Conservation (phyloP, 73 alveolate genomes). For the Breviolum minutum region DNA sequence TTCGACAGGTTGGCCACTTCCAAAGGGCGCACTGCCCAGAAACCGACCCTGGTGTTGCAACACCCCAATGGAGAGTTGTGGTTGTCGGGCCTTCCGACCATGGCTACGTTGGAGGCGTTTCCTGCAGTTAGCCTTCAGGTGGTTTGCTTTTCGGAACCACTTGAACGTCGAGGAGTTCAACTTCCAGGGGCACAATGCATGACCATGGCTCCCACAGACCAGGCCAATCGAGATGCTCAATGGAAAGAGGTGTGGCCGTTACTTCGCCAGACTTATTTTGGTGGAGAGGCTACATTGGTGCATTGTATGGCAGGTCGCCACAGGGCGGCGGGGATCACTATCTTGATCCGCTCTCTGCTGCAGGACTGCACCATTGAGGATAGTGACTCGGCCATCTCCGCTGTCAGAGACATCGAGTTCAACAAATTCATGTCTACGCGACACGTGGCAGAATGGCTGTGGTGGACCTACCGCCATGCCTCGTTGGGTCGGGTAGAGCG, state of each 20-base stretch:
- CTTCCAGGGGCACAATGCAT: too few relatives aligned
- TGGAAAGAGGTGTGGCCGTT: not conserved
- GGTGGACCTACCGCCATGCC: too few relatives aligned
- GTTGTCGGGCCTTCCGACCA: not conserved
- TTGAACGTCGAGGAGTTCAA: too few relatives aligned
- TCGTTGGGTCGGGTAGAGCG: too few relatives aligned
- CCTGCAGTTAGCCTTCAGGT: not conserved
- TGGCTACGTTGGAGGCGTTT: not conserved
- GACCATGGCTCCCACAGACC: not conserved
- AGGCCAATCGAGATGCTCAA: not conserved
- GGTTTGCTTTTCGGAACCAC: too few relatives aligned
- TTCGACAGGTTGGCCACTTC: too few relatives aligned
- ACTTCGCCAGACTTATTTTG: not conserved
- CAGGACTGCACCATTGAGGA: not conserved
- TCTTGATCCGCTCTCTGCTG: not conserved
- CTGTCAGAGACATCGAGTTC: not conserved
- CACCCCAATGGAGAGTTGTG: not conserved
- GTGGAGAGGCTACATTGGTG: not conserved
- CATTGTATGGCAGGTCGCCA: slow-evolving; percentile 12
- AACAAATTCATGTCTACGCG: not conserved
- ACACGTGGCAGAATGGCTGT: too few relatives aligned
- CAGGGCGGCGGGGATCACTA: not conserved
- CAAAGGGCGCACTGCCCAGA: too few relatives aligned
- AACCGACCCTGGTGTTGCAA: too few relatives aligned
- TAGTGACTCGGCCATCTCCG: not conserved